phyloP scores from a whole-genome alignment of 805 yeast genomes.

The Saccharomyces kudriavzevii region DNA sequence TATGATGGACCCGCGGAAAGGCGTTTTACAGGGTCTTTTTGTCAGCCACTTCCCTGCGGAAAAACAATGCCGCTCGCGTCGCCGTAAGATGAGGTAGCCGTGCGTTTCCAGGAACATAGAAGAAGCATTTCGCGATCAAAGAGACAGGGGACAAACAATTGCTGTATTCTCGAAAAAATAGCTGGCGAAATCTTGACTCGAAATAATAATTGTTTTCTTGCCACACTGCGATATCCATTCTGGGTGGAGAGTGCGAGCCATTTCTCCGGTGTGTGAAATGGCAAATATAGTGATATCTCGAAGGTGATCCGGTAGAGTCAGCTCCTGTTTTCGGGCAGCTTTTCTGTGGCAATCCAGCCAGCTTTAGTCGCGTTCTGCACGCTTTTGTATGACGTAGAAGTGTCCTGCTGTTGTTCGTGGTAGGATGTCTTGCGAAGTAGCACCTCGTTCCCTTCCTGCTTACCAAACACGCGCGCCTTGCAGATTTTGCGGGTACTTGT shows the following conservation, averaged over 20 bases:
- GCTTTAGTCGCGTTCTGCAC: neutral
- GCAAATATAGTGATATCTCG: neutral
- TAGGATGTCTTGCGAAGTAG: neutral
- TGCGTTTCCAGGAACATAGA: neutral
- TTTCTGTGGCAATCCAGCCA: neutral
- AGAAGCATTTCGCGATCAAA: neutral
- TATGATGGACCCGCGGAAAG: neutral
- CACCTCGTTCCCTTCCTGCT: neutral
- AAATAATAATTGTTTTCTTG: no score
- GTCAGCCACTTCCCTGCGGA: neutral
- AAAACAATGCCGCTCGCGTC: neutral
- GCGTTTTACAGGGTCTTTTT: neutral
- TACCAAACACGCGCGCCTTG: neutral
- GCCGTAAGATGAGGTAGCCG: neutral
- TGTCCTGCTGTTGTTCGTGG: neutral
- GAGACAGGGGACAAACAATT: neutral
- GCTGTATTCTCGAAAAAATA: no score
- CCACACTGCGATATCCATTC: no score
- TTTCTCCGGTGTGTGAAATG: neutral
- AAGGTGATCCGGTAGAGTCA: neutral
- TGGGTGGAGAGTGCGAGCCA: neutral
- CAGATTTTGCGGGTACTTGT: neutral
- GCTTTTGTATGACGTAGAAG: no score
- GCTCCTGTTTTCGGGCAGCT: neutral
- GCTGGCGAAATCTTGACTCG: no score